These are phyloP conservation scores for Cokeromyces recurvatus DNA, from an alignment of 371 early-diverging fungal genomes.

Conservation along the genomic window DNA sequence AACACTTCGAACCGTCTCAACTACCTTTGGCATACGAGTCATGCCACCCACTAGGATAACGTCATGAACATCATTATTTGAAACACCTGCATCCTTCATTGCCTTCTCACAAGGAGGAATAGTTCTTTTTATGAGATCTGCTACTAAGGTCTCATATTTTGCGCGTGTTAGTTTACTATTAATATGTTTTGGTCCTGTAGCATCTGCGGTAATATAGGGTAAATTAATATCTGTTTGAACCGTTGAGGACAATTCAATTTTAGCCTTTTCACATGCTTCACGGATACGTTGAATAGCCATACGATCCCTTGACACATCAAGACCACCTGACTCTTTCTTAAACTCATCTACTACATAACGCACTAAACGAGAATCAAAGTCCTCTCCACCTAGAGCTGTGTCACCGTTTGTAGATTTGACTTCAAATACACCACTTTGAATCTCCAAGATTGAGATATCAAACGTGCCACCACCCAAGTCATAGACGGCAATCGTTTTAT, in stretches of 20 bases:
- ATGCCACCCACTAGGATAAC: slow-evolving; percentile 99
- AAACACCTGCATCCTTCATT: slow-evolving; percentile 92
- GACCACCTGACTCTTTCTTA: slow-evolving; percentile 67
- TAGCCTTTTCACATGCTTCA: slow-evolving; percentile 97
- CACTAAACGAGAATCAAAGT: slow-evolving; percentile 93
- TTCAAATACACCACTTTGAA: slow-evolving; percentile 98
- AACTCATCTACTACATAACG: slow-evolving; percentile 80
- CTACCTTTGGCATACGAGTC: slow-evolving; percentile 98
- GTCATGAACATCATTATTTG: slow-evolving; percentile 82
- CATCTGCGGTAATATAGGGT: slow-evolving; percentile 93
- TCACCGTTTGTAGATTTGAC: slow-evolving; percentile 97
- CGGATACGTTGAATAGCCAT: slow-evolving; percentile 96
- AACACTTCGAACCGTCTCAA: slow-evolving; percentile 85
- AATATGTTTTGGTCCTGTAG: slow-evolving; percentile 95
- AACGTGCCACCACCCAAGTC: slow-evolving; percentile 99
- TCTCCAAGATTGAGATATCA: slow-evolving; percentile 98
- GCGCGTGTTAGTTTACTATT: slow-evolving; percentile 87
- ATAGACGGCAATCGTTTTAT: slow-evolving; percentile 95
- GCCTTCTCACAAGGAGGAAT: slow-evolving; percentile 95
- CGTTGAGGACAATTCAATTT: slow-evolving; percentile 95
- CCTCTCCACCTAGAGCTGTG: slow-evolving; percentile 98
- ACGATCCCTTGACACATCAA: slow-evolving; percentile 77
- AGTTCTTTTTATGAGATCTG: slow-evolving; percentile 86
- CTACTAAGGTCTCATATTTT: slow-evolving; percentile 86
- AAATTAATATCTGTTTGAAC: slow-evolving; percentile 93